Percentiles rank a stretch among this genome's conserved stretches.
Evolutionary conservation across 176 grass and related monocot genomes (phyloP).

Genomic region (Ensete glaucum): DNA sequence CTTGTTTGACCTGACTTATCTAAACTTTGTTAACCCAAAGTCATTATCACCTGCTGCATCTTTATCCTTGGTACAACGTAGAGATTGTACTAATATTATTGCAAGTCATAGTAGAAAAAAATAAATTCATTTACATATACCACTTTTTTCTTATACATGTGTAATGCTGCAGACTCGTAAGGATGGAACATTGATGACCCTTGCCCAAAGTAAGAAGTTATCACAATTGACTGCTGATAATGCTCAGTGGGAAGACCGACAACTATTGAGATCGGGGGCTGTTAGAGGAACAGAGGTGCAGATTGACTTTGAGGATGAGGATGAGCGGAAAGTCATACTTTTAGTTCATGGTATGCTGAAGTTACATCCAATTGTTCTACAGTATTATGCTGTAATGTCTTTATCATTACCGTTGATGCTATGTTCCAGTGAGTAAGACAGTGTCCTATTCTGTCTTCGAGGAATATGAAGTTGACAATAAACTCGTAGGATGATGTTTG

Average conservation of each 20-base stretch:
- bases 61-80: too few relatives aligned
- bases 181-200: slow-evolving; percentile 88
- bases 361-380: not conserved
- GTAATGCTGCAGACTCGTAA: slow-evolving; percentile 50
- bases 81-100: too few relatives aligned
- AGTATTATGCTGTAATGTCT: not conserved
- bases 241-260: slow-evolving; percentile 98
- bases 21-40: too few relatives aligned
- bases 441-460: too few relatives aligned
- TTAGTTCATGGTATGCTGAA: slow-evolving; percentile 83
- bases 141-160: slow-evolving; percentile 8
- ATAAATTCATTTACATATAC: not conserved
- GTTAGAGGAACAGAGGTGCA: slow-evolving; percentile 95
- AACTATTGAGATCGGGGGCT: slow-evolving; percentile 89
- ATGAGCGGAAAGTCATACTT: slow-evolving; percentile 99
- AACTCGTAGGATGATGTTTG: too few relatives aligned
- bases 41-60: too few relatives aligned
- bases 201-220: slow-evolving; percentile 91
- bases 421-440: too few relatives aligned
- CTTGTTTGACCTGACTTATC: too few relatives aligned
- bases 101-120: too few relatives aligned
- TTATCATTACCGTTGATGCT: not conserved
- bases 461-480: too few relatives aligned
- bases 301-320: slow-evolving; percentile 96
- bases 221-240: slow-evolving; percentile 97